Evolutionary conservation across 1,284 basidiomycete species (phyloP), one percentile per base, ranked within the genome.

Genomic region (Coriolopsis trogii): DNA sequence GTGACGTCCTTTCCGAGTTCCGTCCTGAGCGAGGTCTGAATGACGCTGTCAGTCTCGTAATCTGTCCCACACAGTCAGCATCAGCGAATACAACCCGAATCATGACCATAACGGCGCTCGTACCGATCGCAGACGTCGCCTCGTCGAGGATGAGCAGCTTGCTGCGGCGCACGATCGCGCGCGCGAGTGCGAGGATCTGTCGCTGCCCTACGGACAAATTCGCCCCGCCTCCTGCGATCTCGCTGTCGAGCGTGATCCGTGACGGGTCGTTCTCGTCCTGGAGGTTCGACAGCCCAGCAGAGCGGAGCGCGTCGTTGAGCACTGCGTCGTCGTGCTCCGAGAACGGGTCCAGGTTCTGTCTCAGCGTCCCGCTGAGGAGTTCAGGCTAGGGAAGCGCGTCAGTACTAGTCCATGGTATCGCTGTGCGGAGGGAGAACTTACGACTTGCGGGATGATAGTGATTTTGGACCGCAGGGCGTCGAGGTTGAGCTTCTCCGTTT

Each of bases 291-390:
- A 72, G 60, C 6, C 70, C 70, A 1, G 68, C 64, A 16, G 51
- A 41, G 23, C 51, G 45, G 24, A 64, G 60, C 1, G 84, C 79
- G 52, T 73, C 73, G 55, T 85, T 84, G 38, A 86, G 68, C 4
- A 69, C 72, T 0, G 80, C 80, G 64, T 93, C 91, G 46, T 91
- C 87, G 61, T 86, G 77, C 64, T 87, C 78, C 8, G 75, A 78
- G 64, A 93, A 93, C 0, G 91, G 92, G 65, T 88, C 86, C 13
- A 89, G 66, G 62, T 85, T 85, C 49, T 78, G 69, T 18, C 84
- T 73, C 21, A 87, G 66, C 0, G 78, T 77, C 6, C 83, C 85
- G 51, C 78, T 80, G 34, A 88, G 68, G 0, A 88, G 71, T 59
- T 88, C 85, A 5, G 91, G 89, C 78, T 84, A 20, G 21, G 25